These are phyloP conservation scores for Crepidotus variabilis DNA, from an alignment of 768 basidiomycete genomes.

Conservation along the genomic window DNA sequence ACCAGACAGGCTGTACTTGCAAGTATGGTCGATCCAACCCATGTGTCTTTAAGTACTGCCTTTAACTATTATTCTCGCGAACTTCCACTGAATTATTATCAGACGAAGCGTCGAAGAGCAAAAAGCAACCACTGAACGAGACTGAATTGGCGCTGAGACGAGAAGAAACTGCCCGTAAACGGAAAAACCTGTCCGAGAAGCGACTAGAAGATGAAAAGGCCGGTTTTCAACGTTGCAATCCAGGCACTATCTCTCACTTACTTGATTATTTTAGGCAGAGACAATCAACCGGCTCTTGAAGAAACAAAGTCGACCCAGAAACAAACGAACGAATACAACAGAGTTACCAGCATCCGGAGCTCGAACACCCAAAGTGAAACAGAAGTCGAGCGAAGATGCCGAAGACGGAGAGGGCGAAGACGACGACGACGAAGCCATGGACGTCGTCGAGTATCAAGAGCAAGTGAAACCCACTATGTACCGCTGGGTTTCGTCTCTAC, in stretches of 20 bases:
- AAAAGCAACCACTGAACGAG: slow-evolving; percentile 69
- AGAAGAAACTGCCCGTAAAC: slow-evolving; percentile 80
- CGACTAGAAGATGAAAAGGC: slow-evolving; percentile 87
- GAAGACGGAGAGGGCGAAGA: slow-evolving; percentile 39
- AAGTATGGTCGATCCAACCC: slow-evolving; percentile 62
- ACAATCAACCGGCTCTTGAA: slow-evolving; percentile 88
- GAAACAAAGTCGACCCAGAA: slow-evolving; percentile 71
- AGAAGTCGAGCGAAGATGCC: slow-evolving; percentile 27
- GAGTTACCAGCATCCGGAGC: slow-evolving; percentile 30
- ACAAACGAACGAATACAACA: slow-evolving; percentile 52
- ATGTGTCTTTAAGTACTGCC: slow-evolving; percentile 57
- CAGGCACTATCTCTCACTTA: not conserved
- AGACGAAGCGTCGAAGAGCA: slow-evolving; percentile 31
- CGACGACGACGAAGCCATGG: slow-evolving; percentile 31
- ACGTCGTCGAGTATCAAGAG: slow-evolving; percentile 31
- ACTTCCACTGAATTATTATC: not conserved
- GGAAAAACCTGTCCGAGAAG: slow-evolving; percentile 78
- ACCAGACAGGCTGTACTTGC: slow-evolving; percentile 70
- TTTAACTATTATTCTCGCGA: not conserved
- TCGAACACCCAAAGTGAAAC: slow-evolving; percentile 22
- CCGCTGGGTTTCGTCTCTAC: slow-evolving; percentile 67
- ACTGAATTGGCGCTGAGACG: slow-evolving; percentile 69
- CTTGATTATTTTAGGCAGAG: slow-evolving; percentile 50
- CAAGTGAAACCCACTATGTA: slow-evolving; percentile 53
- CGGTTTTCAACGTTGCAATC: slow-evolving; percentile 4